Base-by-base conservation (phyloP, 306 rosid genomes). In the Cicer judaicum region DNA sequence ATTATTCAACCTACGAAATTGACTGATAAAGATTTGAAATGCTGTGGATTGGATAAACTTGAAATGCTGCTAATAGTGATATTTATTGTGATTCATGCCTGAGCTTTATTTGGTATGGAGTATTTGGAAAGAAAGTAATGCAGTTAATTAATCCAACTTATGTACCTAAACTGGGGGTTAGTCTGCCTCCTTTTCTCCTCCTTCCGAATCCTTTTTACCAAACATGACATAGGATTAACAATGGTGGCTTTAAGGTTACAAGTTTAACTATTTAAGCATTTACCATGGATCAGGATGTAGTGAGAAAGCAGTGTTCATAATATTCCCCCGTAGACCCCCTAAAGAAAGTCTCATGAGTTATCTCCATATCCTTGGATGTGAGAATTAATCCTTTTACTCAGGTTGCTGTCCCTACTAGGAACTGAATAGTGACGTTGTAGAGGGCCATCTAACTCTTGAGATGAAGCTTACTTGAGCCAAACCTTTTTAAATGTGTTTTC, bases 31-130 rank as follows among this genome's bases (percentile, higher is more conserved):
- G 57, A 56, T 57, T 70, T 75, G 50, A 75, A 64, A 64, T 60
- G 41, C 66, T 57, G 21, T 68, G 72, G 82, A 68, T 54, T 46
- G 57, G 54, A 49, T 72, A 16, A 40, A 68, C 80, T 40, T 74
- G 46, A 65, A 64, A 53, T 36, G 49, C 39, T 76, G 75, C 59
- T 64, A 44, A 72, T 48, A 56, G 61, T 65, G 53, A 57, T 65
- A 43, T 64, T 40, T 49, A 64, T 41, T 42, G 19, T 57, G 73
- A 48, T 48, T 65, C 49, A n/a, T 57, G 64, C 64, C 15, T 66
- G 47, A 40, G 49, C 70, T 39, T 19, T 64, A 40, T 48, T 68
- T 80, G 36, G n/a, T 24, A 10, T 34, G 65, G 46, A 66, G 56
- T 63, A 67, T 39, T 47, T 73, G 69, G 40, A 56, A 78, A 42